A percentile compares a stretch with the other conserved stretches of the same genome.
Conservation (phyloP, 495 filamentous ascomycete genomes). For the Daldinia caldariorum region DNA sequence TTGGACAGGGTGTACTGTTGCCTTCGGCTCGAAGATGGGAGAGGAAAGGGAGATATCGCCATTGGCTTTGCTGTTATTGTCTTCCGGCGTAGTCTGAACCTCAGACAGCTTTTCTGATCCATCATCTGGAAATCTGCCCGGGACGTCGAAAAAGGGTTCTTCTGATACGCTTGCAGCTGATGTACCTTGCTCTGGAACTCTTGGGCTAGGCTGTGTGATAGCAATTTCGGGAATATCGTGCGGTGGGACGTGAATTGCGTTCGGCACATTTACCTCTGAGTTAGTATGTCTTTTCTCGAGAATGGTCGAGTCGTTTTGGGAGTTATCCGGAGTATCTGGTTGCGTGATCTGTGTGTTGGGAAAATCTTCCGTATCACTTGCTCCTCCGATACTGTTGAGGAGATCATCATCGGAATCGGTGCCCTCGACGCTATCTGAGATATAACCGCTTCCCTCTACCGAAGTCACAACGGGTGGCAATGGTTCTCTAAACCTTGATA, state of each 20-base stretch:
- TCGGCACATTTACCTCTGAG: neutral
- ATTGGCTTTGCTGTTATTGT: neutral
- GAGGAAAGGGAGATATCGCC: neutral
- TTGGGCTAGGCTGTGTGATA: slow-evolving; percentile 51
- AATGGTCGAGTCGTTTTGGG: slow-evolving; percentile 13
- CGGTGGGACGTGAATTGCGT: neutral
- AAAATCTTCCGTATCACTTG: slow-evolving; percentile 35
- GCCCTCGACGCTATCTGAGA: slow-evolving; percentile 55
- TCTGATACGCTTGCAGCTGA: slow-evolving; percentile 17
- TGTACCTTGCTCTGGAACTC: slow-evolving; percentile 14
- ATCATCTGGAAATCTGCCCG: slow-evolving; percentile 57
- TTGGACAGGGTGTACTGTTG: slow-evolving; percentile 26
- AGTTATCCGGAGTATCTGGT: slow-evolving; percentile 25
- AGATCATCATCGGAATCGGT: slow-evolving; percentile 45
- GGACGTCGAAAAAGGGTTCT: slow-evolving; percentile 51
- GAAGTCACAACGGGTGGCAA: slow-evolving; percentile 73
- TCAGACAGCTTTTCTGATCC: slow-evolving; percentile 41
- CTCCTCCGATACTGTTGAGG: slow-evolving; percentile 23
- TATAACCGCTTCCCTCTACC: slow-evolving; percentile 68
- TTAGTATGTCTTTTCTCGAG: slow-evolving; percentile 9
- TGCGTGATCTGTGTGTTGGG: slow-evolving; percentile 42
- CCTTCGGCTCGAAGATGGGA: slow-evolving; percentile 38
- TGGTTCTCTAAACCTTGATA: slow-evolving; percentile 63
- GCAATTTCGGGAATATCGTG: slow-evolving; percentile 48
- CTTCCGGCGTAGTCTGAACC: slow-evolving; percentile 1